A percentile compares a stretch with the other conserved stretches of the same genome.
Conservation (phyloP, 495 filamentous ascomycete genomes). For the Daldinia caldariorum region DNA sequence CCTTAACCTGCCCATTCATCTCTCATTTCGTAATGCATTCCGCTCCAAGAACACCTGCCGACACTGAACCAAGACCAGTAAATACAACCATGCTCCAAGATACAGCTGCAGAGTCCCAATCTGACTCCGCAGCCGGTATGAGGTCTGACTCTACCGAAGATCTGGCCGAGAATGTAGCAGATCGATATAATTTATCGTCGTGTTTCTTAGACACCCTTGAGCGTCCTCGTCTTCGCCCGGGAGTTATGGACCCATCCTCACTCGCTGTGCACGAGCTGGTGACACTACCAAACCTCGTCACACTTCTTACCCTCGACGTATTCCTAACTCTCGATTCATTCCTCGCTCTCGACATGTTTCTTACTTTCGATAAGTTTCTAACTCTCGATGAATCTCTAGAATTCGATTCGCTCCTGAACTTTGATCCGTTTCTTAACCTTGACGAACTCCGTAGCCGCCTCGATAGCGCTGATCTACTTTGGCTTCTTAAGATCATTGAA, state of each 20-base stretch:
- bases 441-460: slow-evolving; percentile 11
- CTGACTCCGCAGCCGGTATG: slow-evolving; percentile 48
- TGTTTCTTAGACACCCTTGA: slow-evolving; percentile 47
- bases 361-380: background rate
- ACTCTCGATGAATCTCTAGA: background rate
- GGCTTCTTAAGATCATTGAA: slow-evolving; percentile 42
- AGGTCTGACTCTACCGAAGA: slow-evolving; percentile 46
- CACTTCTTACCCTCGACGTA: background rate
- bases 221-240: slow-evolving; percentile 28
- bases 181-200: slow-evolving; percentile 47
- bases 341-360: background rate
- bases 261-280: slow-evolving; percentile 31
- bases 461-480: slow-evolving; percentile 30
- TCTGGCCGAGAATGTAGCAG: slow-evolving; percentile 37
- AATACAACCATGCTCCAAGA: slow-evolving; percentile 56
- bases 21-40: slow-evolving; percentile 54
- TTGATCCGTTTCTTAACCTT: background rate
- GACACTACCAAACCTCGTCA: slow-evolving; percentile 36
- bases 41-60: slow-evolving; percentile 55
- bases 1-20: background rate
- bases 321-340: background rate
- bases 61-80: slow-evolving; percentile 54
- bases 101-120: slow-evolving; percentile 58
- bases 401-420: background rate
- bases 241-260: slow-evolving; percentile 32